Base-by-base conservation (phyloP, 2,329 filamentous ascomycete genomes). In the Sarocladium brachiariae region DNA sequence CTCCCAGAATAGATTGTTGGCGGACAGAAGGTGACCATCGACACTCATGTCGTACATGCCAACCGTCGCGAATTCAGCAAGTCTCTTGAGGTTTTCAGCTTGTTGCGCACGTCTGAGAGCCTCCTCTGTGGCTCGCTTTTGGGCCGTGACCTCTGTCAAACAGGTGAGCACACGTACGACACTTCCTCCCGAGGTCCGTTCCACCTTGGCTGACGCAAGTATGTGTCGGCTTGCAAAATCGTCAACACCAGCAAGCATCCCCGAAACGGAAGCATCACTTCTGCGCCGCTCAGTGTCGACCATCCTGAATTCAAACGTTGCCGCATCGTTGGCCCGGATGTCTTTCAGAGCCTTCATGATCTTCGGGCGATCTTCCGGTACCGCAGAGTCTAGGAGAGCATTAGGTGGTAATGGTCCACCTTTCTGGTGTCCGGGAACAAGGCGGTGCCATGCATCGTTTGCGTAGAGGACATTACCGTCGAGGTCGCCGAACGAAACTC, bases 401-500 rank as follows among this genome's bases (percentile, higher is more conserved):
- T 66, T 57, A 8, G 61, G 54, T 3, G 56, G 56, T 14, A 69
- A 58, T 6, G 62, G 54, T 14, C 63, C 66, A 8, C 37, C 31
- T 53, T 56, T 63, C 33, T 70, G 61, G 43, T 70, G 67, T 1
- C 75, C 74, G 1, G 74, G 77, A 31, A 80, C 76, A 4, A 49
- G 19, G 34, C 71, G 69, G 56, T 76, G 71, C 70, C 74, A 89
- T 8, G 83, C 80, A 47, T 86, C 78, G 58, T 90, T 90, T 53
- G 83, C 85, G 61, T 85, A 89, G 1, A 76, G 80, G 52, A 89
- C 78, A 34, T 77, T 76, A 11, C 85, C 86, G 46, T 76, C 70
- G 2, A 75, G 71, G 59, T 86, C 78, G 10, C 83, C 80, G 52
- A 89, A 86, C 59, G 84, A 87, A 67, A 89, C 83, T 16, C 86